Conservation (phyloP, 208 protist species). For the Leishmania turanica region DNA sequence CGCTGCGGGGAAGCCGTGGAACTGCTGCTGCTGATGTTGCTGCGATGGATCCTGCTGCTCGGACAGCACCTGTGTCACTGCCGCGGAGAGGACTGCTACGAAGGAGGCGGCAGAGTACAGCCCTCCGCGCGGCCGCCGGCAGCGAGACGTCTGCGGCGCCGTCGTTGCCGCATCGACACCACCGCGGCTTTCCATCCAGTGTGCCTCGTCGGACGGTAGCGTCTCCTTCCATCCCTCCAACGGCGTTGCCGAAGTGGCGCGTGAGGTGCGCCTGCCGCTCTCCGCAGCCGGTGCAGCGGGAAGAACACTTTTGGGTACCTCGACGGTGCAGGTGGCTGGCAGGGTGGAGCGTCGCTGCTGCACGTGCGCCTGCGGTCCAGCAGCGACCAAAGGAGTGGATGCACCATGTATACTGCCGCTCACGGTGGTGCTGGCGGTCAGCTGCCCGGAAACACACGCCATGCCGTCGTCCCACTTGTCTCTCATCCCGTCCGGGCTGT, state of each 20-base stretch:
- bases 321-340: background rate
- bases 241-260: background rate
- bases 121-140: constrained; percentile 7
- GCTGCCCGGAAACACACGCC: background rate
- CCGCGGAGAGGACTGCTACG: constrained; percentile 13
- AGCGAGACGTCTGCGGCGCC: background rate
- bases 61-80: constrained; percentile 7
- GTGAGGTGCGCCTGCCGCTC: background rate
- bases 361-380: background rate
- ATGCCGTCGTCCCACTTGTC: background rate
- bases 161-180: background rate
- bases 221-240: background rate
- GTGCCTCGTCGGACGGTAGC: background rate
- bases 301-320: background rate
- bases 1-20: background rate
- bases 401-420: background rate
- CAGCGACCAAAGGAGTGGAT: background rate
- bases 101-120: constrained; percentile 26
- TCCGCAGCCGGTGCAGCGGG: background rate
- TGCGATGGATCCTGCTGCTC: background rate
- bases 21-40: background rate
- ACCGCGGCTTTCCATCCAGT: background rate
- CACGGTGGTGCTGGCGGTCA: background rate
- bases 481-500: background rate
- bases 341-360: background rate